phyloP scores from a whole-genome alignment of 2,329 filamentous ascomycete genomes.

The Aureobasidium melanogenum region DNA sequence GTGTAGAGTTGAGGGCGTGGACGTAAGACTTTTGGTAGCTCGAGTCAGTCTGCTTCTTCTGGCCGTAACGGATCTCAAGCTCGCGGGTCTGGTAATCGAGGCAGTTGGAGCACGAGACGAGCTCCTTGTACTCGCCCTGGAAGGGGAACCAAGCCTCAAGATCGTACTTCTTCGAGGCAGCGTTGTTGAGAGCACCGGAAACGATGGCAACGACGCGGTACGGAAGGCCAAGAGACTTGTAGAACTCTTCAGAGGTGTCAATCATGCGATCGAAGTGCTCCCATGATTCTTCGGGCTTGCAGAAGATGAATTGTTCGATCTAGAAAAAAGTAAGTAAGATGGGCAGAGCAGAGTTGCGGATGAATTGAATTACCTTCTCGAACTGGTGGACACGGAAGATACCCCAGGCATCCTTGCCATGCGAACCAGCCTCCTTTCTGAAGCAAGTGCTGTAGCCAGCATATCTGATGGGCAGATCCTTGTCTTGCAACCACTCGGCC shows the following conservation, averaged over 20 bases:
- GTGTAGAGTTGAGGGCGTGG: conserved; percentile 81
- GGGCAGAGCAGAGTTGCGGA: neutral
- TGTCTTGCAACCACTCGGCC: conserved; percentile 81
- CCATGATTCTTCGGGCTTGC: conserved; percentile 86
- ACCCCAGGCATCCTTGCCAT: conserved; percentile 91
- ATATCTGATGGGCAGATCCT: conserved; percentile 80
- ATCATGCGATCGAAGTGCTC: conserved; percentile 93
- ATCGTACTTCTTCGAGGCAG: conserved; percentile 85
- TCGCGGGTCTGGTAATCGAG: conserved; percentile 94
- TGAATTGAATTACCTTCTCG: conserved; percentile 57
- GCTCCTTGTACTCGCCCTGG: conserved; percentile 95
- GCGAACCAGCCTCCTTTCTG: conserved; percentile 86
- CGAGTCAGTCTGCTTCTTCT: conserved; percentile 74
- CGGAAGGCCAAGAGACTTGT: conserved; percentile 77
- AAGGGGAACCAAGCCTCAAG: conserved; percentile 95
- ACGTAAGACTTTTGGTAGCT: conserved; percentile 80
- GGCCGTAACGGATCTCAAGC: conserved; percentile 83
- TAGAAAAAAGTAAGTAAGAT: conserved; percentile 1
- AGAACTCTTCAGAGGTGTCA: conserved; percentile 82
- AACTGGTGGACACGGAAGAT: conserved; percentile 98
- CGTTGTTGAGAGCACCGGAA: conserved; percentile 89
- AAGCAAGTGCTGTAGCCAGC: conserved; percentile 91
- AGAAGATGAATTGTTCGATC: conserved; percentile 70
- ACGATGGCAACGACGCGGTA: conserved; percentile 93
- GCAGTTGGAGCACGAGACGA: conserved; percentile 96